Evolutionary conservation across 2,329 filamentous ascomycete species (phyloP), one percentile per base, ranked within the genome.

Genomic region (Colletotrichum sp.): DNA sequence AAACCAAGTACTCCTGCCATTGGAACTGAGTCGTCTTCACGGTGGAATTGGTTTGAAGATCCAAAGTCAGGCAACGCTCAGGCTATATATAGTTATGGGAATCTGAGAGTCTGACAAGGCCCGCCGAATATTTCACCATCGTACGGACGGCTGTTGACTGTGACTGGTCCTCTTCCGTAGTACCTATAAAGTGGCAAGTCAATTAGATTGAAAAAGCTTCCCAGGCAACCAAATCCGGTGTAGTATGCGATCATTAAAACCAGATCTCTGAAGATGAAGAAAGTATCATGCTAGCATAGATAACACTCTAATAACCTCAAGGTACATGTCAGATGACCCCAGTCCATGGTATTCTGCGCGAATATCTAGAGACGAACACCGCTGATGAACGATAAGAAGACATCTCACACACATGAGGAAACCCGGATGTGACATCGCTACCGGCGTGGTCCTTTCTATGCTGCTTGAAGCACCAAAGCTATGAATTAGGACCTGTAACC

Each of bases 381-480:
- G 10, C n/a, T 21, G 44, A 21, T 13, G 44, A 21, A 49, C 0
- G n/a, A 49, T 4, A 6, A 0, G 9, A 0, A 1, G 1, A 44
- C 0, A 44, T 44, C 39, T 44, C 1, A 4, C 1, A n/a, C 1
- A 44, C 2, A 1, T 6, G 39, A 3, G 18, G 18, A n/a, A 28
- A 5, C 24, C 4, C 4, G 24, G 5, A 26, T 26, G 24, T 26
- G 5, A 5, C 4, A 26, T 26, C 5, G 24, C 24, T 5, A 5
- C 24, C 24, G 24, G 5, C 24, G 5, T 26, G 1, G 26, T 28
- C 26, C 26, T 28, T 28, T 28, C 26, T 28, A 28, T 2, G 6
- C 26, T 28, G 26, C 2, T 28, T 8, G 26, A 28, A 28, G 26
- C 2, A 26, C 26, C 26, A 26, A 26, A 26, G 26, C 26, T 26